A percentile compares a stretch with the other conserved stretches of the same genome.
These are phyloP conservation scores for Dactylellina haptotyla DNA, from an alignment of 2,329 filamentous ascomycete species.

Conservation along the genomic window DNA sequence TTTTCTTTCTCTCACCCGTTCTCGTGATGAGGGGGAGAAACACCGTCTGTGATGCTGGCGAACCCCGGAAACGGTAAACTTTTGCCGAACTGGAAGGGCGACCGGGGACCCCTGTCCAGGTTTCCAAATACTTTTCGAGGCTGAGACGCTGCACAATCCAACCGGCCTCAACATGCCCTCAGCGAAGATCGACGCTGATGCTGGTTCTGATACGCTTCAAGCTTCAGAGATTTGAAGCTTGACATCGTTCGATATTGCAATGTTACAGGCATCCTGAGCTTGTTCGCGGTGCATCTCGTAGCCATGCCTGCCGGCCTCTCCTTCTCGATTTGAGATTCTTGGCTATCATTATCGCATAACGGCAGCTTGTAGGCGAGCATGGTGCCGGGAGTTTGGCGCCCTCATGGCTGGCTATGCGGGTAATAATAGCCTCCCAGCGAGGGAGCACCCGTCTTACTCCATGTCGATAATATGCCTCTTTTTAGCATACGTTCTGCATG, in stretches of 20 bases:
- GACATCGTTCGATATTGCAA: not conserved
- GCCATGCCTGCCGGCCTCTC: not conserved
- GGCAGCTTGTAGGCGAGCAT: not conserved
- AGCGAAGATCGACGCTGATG: not conserved
- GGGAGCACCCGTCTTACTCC: not conserved
- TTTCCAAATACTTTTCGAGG: constrained; percentile 54
- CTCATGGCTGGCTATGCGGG: not conserved
- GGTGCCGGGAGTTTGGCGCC: constrained; percentile 3
- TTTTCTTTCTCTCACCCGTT: not conserved
- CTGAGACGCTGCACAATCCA: constrained; percentile 34
- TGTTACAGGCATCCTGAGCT: not conserved
- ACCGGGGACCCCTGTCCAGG: constrained; percentile 46
- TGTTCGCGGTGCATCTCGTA: not conserved
- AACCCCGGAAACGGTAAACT: constrained; percentile 43
- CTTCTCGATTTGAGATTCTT: not conserved
- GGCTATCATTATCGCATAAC: not conserved
- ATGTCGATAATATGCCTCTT: not conserved
- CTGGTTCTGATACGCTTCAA: not conserved
- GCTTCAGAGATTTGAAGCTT: not conserved
- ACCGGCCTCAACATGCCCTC: not conserved
- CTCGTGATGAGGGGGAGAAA: constrained; percentile 18
- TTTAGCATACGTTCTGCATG: not conserved
- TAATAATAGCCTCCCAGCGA: not conserved
- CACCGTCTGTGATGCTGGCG: not conserved
- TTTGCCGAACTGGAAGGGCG: constrained; percentile 39